A percentile compares a stretch with the other conserved stretches of the same genome.
These are phyloP conservation scores for Pilasporangium apinafurcum DNA, from an alignment of 352 stramenopile genomes.

Conservation along the genomic window DNA sequence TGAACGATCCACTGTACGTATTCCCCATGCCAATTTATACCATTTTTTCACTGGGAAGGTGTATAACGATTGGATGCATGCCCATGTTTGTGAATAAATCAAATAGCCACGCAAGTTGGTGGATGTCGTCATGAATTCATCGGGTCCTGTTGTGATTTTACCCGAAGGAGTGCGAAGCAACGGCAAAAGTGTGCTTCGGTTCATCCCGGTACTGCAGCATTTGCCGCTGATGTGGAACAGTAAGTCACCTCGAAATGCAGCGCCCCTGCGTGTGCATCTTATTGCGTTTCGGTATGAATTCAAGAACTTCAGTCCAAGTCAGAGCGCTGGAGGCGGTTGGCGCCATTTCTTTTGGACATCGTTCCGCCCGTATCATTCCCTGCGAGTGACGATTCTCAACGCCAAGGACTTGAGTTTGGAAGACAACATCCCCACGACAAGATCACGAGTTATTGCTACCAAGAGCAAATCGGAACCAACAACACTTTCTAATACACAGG, in stretches of 20 bases:
- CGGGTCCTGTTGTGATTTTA: conserved; percentile 66
- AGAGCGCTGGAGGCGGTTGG: conserved; percentile 52
- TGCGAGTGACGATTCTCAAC: conserved; percentile 52
- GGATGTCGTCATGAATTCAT: conserved; percentile 54
- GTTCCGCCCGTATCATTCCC: conserved; percentile 63
- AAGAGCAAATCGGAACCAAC: no score
- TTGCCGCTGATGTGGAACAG: conserved; percentile 24
- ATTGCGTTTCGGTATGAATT: conserved; percentile 78
- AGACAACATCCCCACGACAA: conserved; percentile 21
- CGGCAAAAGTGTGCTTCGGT: conserved; percentile 66
- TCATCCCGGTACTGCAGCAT: conserved; percentile 61
- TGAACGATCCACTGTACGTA: conserved; percentile 25
- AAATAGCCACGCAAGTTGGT: conserved; percentile 43
- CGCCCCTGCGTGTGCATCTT: conserved; percentile 48
- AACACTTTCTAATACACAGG: conserved; percentile 39
- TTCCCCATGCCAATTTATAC: background rate
- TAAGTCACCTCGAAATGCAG: conserved; percentile 10
- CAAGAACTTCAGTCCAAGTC: conserved; percentile 65
- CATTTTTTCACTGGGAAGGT: background rate
- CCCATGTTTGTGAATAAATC: background rate
- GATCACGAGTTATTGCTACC: conserved; percentile 13
- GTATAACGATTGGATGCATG: background rate
- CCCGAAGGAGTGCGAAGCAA: conserved; percentile 76
- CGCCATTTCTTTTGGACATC: conserved; percentile 58
- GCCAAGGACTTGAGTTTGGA: conserved; percentile 56